Conservation (phyloP, 139 green algal genomes). For the Dunaliella primolecta region DNA sequence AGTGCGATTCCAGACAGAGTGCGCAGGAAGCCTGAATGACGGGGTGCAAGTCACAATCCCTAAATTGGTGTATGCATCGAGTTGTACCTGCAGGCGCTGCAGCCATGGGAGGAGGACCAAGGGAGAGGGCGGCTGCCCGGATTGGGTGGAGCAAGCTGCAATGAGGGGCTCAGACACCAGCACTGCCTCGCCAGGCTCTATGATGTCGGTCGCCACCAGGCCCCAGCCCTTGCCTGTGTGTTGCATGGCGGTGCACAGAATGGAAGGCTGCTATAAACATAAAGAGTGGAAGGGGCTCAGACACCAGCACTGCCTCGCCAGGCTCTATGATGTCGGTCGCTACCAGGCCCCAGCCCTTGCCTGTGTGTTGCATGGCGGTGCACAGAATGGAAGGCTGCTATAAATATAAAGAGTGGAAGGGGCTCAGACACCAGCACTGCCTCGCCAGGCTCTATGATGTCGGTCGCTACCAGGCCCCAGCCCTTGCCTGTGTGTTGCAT, state of each 20-base stretch:
- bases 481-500: constrained; percentile 12
- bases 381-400: no score
- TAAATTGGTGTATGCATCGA: no score
- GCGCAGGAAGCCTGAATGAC: no score
- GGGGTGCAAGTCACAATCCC: no score
- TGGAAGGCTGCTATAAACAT: no score
- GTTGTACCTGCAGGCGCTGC: neutral
- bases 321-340: neutral
- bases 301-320: constrained; percentile 25
- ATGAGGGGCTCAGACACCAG: constrained; percentile 10
- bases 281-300: no score
- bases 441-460: constrained; percentile 3
- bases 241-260: no score
- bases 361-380: neutral
- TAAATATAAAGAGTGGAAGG: constrained; percentile 5
- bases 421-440: constrained; percentile 19
- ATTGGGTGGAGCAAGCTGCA: neutral
- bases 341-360: constrained; percentile 24
- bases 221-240: constrained; percentile 26
- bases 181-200: constrained; percentile 22
- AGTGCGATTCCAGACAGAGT: no score
- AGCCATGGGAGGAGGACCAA: neutral
- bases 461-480: constrained; percentile 18
- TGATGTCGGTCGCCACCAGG: constrained; percentile 3
- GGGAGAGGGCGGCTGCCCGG: neutral